Base-by-base conservation (phyloP, 441 rosid genomes). In the Flueggea neowawraea region DNA sequence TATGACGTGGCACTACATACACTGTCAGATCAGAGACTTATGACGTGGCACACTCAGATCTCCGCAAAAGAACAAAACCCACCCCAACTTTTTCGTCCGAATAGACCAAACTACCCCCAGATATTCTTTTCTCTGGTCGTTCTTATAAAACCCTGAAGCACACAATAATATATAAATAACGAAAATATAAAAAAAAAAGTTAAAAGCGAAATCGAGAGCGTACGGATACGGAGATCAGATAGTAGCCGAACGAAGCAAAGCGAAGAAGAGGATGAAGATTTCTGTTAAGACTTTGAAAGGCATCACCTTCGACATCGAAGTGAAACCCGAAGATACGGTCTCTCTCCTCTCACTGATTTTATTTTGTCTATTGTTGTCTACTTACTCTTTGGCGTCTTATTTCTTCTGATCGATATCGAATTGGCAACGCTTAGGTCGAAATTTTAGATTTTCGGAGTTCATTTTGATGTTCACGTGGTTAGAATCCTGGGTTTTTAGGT, bases 201-300 rank as follows among this genome's bases (percentile, higher is more conserved):
- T 31, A 12, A n/a, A n/a, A n/a, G 58, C n/a, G 44, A 55, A 55
- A 32, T 55, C 44, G 58, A 31, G 57, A 54, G 57, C 6, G 39
- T 54, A 63, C 62, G 68, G 58, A 49, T 56, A 53, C 57, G 44
- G 62, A 6, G 36, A 58, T 12, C 63, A 61, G 53, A 6, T 17
- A 28, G 50, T 45, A 33, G 5, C 6, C 14, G 51, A 22, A 22
- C 28, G 28, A 22, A 22, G 28, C 28, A 22, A 22, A 22, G 28
- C 28, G 28, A 16, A 16, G 57, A 66, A 41, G 65, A 71, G 67
- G 68, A 87, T 89, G 94, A 90, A 82, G 89, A 71, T 90, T 73
- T 75, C 71, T 57, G 86, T 87, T 16, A 90, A 87, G 73, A 85
- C 91, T 68, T 75, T 90, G 71, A 90, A 85, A 75, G 95, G 95